Conservation (phyloP, 2,329 filamentous ascomycete species). For the Colletotrichum aenigma region DNA sequence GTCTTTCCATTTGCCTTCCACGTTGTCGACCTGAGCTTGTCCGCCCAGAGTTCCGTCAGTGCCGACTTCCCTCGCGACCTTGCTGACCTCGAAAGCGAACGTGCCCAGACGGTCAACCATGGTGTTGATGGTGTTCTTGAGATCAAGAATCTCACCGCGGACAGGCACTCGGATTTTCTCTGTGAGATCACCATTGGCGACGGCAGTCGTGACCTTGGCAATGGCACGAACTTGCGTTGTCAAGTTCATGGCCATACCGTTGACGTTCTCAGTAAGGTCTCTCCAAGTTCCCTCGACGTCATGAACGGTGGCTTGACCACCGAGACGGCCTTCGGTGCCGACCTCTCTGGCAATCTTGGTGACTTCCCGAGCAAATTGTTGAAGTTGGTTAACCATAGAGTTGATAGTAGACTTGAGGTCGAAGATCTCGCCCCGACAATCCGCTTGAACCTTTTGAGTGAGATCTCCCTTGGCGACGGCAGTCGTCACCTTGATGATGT, state of each 20-base stretch:
- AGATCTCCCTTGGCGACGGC: constrained; percentile 84
- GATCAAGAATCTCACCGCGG: constrained; percentile 89
- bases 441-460: constrained; percentile 94
- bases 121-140: constrained; percentile 98
- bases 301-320: constrained; percentile 93
- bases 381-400: constrained; percentile 97
- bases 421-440: constrained; percentile 88
- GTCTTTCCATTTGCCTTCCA: constrained; percentile 98
- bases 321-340: constrained; percentile 91
- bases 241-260: constrained; percentile 98
- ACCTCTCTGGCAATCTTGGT: constrained; percentile 96
- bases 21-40: constrained; percentile 91
- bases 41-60: constrained; percentile 94
- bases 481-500: constrained; percentile 85
- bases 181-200: constrained; percentile 91
- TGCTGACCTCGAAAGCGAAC: constrained; percentile 95
- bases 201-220: constrained; percentile 93
- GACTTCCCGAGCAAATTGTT: constrained; percentile 96
- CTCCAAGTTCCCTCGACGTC: constrained; percentile 98
- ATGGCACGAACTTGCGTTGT: constrained; percentile 98
- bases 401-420: constrained; percentile 99
- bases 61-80: constrained; percentile 92
- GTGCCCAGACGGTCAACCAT: constrained; percentile 98
- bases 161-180: constrained; percentile 96
- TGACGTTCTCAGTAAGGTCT: constrained; percentile 93